phyloP scores from a whole-genome alignment of 345 rosid species.

The Erodium maritimum region DNA sequence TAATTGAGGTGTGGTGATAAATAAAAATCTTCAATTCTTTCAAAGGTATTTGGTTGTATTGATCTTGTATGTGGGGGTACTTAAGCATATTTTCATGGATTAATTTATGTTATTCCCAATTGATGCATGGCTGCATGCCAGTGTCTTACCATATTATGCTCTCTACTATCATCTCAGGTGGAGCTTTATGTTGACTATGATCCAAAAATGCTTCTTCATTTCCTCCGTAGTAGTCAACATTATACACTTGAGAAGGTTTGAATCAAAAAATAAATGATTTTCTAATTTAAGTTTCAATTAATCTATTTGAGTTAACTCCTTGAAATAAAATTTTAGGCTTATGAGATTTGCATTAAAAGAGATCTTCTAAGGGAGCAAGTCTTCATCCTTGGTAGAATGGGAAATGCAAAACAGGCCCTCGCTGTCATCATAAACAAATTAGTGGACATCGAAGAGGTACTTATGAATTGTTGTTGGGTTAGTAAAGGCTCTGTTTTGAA shows the following conservation, averaged over 20 bases:
- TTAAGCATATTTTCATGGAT: too few species aligned
- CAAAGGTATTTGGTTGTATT: background rate
- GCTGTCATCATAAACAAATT: slow-evolving; percentile 79
- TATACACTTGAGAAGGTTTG: slow-evolving; percentile 89
- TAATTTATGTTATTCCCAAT: background rate
- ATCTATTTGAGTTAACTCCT: slow-evolving; percentile 10
- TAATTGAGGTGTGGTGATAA: background rate
- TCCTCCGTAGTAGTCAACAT: slow-evolving; percentile 96
- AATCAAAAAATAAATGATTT: slow-evolving; percentile 14
- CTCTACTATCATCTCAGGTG: slow-evolving; percentile 38
- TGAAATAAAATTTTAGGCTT: slow-evolving; percentile 51
- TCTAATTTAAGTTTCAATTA: slow-evolving; percentile 5
- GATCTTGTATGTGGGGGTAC: too few species aligned
- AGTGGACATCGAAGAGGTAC: slow-evolving; percentile 96
- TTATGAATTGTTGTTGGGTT: slow-evolving; percentile 4
- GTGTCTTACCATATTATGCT: slow-evolving; percentile 11
- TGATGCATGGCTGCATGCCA: background rate
- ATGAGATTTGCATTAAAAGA: slow-evolving; percentile 69
- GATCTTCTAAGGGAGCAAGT: slow-evolving; percentile 89
- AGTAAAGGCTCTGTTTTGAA: slow-evolving; percentile 6
- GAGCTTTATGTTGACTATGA: slow-evolving; percentile 91
- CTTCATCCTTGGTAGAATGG: slow-evolving; percentile 96
- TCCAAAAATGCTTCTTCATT: slow-evolving; percentile 85
- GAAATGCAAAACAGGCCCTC: slow-evolving; percentile 82
- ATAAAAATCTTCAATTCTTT: too few species aligned